Percentiles rank a stretch among this genome's conserved stretches.
These are phyloP conservation scores for Ustilago tritici DNA, from an alignment of 1,284 basidiomycete species.

Conservation along the genomic window DNA sequence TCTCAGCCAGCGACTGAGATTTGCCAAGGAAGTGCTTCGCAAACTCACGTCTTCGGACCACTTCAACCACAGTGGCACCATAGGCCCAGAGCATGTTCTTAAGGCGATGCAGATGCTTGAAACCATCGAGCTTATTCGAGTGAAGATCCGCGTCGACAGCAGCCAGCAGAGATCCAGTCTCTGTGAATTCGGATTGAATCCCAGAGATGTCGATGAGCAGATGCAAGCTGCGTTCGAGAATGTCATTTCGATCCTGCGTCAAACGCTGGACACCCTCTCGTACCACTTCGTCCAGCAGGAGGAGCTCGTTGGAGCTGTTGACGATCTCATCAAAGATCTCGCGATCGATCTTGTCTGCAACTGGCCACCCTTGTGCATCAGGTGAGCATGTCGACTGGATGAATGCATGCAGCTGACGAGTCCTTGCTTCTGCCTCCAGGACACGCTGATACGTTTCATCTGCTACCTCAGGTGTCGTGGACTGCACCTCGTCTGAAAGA, in stretches of 20 bases:
- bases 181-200: conserved; percentile 68
- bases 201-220: conserved; percentile 65
- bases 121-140: conserved; percentile 75
- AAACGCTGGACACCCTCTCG: conserved; percentile 57
- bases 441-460: conserved; percentile 57
- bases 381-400: conserved; percentile 54
- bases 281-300: conserved; percentile 56
- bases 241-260: conserved; percentile 66
- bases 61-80: conserved; percentile 89
- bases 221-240: conserved; percentile 59
- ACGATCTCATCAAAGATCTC: conserved; percentile 47
- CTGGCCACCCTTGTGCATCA: conserved; percentile 62
- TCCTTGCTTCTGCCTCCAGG: conserved; percentile 37
- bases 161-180: conserved; percentile 54
- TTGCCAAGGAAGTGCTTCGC: conserved; percentile 56
- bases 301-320: conserved; percentile 50
- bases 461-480: conserved; percentile 51
- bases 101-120: conserved; percentile 87
- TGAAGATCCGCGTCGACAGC: conserved; percentile 57
- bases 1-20: conserved; percentile 64
- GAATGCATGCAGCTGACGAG: conserved; percentile 38
- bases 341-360: conserved; percentile 52
- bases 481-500: conserved; percentile 54
- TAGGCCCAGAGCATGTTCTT: conserved; percentile 93
- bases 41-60: conserved; percentile 89